Base-by-base conservation (phyloP, 305 asterid species). In the Ajuga reptans region DNA sequence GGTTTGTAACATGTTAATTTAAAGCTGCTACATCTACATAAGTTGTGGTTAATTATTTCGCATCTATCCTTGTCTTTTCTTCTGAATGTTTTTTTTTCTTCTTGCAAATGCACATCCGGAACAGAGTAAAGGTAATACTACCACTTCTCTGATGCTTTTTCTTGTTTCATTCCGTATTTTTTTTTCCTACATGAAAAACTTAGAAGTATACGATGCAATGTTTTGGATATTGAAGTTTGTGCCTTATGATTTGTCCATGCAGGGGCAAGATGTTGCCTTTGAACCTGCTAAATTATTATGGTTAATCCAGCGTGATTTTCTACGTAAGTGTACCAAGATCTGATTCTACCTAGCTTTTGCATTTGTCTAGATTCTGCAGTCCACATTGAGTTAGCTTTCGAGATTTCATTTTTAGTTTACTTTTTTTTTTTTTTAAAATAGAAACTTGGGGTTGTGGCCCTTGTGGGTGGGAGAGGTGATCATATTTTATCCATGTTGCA, bases 251-350 rank as follows among this genome's bases (percentile, higher is more conserved):
- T 60, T 75, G 46, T 73, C 72, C 68, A 43, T 81, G 81, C 84
- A 91, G 99, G 99, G 99, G 60, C 89, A 89, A 83, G 99, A 91
- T 81, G 91, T 93, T 78, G 99, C 99, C 17, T 93, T 93, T 84
- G 97, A 89, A 81, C 99, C 99, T 43, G 97, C 99, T 43, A 93
- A 93, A 80, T 89, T 93, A 61, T 84, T 93, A 61, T 93, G 99
- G 99, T 82, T 93, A 79, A 93, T 93, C 80, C 99, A 93, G 79
- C 99, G 97, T 64, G 99, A 93, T 78, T 93, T 93, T 80, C 85
- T 91, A 72, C 95, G 99, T 93, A 82, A 80, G 99, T 83, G 17
- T 71, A 9, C 61, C 55, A 11, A 11, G 59, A 66, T 66, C 50
- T 63, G 42, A 61, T 6, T 43, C 9, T 72, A 17, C 15, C 21